A percentile compares a stretch with the other conserved stretches of the same genome.
Evolutionary conservation across 495 filamentous ascomycete genomes (phyloP).

Genomic region (Parachaetomium inaequale): DNA sequence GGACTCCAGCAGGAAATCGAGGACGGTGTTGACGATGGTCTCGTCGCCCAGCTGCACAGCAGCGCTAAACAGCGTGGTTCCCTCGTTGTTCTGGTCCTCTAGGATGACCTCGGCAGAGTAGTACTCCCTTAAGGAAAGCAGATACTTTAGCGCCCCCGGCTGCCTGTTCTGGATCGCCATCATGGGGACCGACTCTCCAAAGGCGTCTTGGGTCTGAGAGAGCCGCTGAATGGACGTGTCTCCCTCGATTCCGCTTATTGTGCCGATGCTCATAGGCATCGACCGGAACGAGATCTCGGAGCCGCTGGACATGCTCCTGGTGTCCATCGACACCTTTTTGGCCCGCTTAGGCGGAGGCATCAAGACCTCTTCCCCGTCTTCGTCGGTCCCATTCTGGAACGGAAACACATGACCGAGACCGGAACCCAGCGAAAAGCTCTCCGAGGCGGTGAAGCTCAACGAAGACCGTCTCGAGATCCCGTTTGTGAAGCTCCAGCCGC

Average conservation of each 20-base stretch:
- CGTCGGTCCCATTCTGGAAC: conserved; percentile 59
- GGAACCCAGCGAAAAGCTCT: conserved; percentile 52
- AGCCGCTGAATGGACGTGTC: conserved; percentile 81
- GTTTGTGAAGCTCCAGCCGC: conserved; percentile 43
- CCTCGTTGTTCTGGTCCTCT: conserved; percentile 81
- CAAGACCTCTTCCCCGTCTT: conserved; percentile 29
- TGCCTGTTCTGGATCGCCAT: conserved; percentile 86
- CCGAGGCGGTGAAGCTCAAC: conserved; percentile 42
- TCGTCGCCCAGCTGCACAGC: conserved; percentile 85
- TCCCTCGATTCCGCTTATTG: conserved; percentile 71
- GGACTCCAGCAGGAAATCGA: conserved; percentile 54
- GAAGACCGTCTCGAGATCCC: conserved; percentile 45
- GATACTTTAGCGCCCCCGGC: conserved; percentile 65
- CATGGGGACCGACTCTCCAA: conserved; percentile 88
- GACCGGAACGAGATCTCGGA: conserved; percentile 76
- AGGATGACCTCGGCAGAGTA: conserved; percentile 66
- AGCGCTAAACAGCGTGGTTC: conserved; percentile 84
- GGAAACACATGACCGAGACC: conserved; percentile 86
- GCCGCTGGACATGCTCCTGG: conserved; percentile 78
- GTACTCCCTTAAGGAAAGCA: conserved; percentile 70
- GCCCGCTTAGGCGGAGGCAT: conserved; percentile 49
- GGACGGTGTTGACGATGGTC: conserved; percentile 68
- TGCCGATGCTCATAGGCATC: conserved; percentile 69
- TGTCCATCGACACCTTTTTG: conserved; percentile 86
- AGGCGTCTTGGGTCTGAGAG: conserved; percentile 72